Conservation (phyloP, 371 early-diverging fungal genomes). For the Blastocladiella emersonii region DNA sequence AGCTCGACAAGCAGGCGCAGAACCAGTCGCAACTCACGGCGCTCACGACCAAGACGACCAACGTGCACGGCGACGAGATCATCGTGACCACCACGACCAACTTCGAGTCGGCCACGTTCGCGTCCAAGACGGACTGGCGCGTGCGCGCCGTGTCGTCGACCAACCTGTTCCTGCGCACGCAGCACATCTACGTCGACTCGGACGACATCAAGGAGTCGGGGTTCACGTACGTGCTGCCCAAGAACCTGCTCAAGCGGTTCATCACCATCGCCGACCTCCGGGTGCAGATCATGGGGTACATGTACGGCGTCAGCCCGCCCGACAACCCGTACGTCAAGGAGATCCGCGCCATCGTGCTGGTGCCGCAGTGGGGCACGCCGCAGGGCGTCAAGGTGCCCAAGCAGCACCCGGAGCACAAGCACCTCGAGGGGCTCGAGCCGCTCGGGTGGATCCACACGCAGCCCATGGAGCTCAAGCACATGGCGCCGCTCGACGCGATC, state of each 20-base stretch:
- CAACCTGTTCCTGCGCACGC: slow-evolving; percentile 84
- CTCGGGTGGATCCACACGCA: slow-evolving; percentile 96
- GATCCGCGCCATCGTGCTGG: slow-evolving; percentile 84
- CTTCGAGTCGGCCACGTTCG: slow-evolving; percentile 91
- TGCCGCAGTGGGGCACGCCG: slow-evolving; percentile 96
- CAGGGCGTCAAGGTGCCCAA: slow-evolving; percentile 83
- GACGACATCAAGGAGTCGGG: slow-evolving; percentile 87
- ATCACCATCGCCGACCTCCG: slow-evolving; percentile 89
- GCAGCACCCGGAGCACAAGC: slow-evolving; percentile 75
- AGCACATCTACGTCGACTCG: slow-evolving; percentile 88
- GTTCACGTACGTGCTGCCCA: slow-evolving; percentile 90
- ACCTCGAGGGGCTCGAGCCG: slow-evolving; percentile 77
- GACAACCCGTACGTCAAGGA: slow-evolving; percentile 93
- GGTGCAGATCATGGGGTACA: slow-evolving; percentile 85
- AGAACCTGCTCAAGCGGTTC: slow-evolving; percentile 90
- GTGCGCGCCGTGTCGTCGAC: slow-evolving; percentile 89
- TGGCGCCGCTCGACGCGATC: slow-evolving; percentile 82
- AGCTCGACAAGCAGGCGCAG: slow-evolving; percentile 89
- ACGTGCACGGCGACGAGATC: slow-evolving; percentile 96
- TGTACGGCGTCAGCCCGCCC: slow-evolving; percentile 86
- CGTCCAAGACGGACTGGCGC: slow-evolving; percentile 98
- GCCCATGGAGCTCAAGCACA: slow-evolving; percentile 81
- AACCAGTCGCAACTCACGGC: slow-evolving; percentile 87
- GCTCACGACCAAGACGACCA: slow-evolving; percentile 87
- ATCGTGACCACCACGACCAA: slow-evolving; percentile 93